Base-by-base conservation (phyloP, 75 land plant species). In the Selaginella tamariscina region DNA sequence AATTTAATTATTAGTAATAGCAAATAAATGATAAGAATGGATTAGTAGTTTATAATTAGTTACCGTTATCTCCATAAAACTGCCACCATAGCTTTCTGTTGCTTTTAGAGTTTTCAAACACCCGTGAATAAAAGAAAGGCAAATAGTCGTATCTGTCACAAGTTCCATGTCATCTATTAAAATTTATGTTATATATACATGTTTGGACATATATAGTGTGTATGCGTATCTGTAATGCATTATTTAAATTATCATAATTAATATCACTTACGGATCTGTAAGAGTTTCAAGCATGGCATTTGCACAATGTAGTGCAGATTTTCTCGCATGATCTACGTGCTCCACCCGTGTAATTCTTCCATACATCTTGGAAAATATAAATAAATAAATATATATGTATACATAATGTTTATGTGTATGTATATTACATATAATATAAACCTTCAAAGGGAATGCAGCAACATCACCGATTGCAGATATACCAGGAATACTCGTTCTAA, bases 261-360 rank as follows among this genome's bases (percentile, higher is more conserved):
- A n/a, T n/a, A n/a, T 0, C 30, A 68, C 86, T 55, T 82, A 87
- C 91, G 68, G 68, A 18, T 77, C 65, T 55, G 85, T 77, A 2
- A 74, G 70, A 20, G 83, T 81, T 67, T 63, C 74, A 27, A 88
- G 32, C 29, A 91, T 64, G 57, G 92, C 70, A 24, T 78, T 77
- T 30, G 86, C 85, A 54, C 93, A 88, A 69, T 91, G 97, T 49
- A 82, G 82, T 8, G 92, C 97, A 9, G 97, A 91, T 70, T 85
- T 84, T 44, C 97, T 81, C 54, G 97, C 97, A 71, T 91, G 97
- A 72, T 91, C 97, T 30, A 91, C 97, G 80, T 91, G 97, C 56
- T 91, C 97, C 67, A 91, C 93, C 54, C 97, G 75, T 44, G 86
- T 49, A 5, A 79, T 80, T 24, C 91, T 74, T 33, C 78, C 74